Base-by-base conservation (phyloP, 306 rosid genomes). In the Gastrolobium villosum region DNA sequence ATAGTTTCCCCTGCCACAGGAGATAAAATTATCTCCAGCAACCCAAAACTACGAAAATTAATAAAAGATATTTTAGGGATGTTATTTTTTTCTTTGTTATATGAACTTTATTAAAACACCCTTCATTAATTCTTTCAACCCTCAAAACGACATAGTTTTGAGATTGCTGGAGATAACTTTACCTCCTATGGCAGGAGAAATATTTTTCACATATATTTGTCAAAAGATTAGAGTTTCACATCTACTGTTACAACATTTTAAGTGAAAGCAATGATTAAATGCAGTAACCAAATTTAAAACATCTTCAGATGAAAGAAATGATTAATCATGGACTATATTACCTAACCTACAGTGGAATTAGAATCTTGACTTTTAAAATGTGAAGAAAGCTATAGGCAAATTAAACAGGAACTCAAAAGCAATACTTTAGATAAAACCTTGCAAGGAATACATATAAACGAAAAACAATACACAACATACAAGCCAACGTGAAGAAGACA, bases 261-360 rank as follows among this genome's bases (percentile, higher is more conserved):
- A 30, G 48, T 74, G 37, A 39, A 60, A 48, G 72, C 64, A 69
- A 69, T 6, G 65, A 15, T 4, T 37, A 60, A 75, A 28, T n/a
- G 50, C 71, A 61, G 30, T 30, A 26, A 36, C 28, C 15, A 15
- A 32, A 48, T 14, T 37, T 32, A 3, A 39, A 37, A 34, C 45
- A 71, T 37, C 9, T 57, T 57, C 61, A 4, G 7, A 34, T 44
- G 3, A 45, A 76, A 45, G 41, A 8, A 11, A 68, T 20, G 10
- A 37, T 13, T 7, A 56, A 36, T 34, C 14, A 14, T 74, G 62
- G 9, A 45, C 57, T 46, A 6, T 15, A 10, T 3, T 13, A 55
- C 70, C 61, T 32, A 66, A 66, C 31, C 13, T 45, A 20, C 44
- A 66, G 41, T 46, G 31, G 11, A 65, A 30, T 66, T 40, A n/a